A percentile compares a stretch with the other conserved stretches of the same genome.
Evolutionary conservation across 2,329 filamentous ascomycete species (phyloP).

Genomic region (Biscogniauxia sp.): DNA sequence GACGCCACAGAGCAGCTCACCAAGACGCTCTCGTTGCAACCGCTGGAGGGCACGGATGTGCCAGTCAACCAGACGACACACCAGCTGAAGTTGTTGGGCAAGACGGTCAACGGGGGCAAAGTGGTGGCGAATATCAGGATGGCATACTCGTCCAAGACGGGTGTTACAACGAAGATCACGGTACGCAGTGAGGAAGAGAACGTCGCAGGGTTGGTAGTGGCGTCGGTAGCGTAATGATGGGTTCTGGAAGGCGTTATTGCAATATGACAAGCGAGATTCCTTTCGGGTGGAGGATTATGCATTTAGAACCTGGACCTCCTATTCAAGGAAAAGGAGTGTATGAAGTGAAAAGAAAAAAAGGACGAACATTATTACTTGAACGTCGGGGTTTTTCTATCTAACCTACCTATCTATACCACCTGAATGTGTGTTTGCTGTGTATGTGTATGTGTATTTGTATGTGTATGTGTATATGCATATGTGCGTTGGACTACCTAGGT

Average conservation of each 20-base stretch:
- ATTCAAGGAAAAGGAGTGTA: not conserved
- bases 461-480: not conserved
- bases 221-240: constrained; percentile 69
- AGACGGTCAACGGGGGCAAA: constrained; percentile 86
- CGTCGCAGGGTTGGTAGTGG: constrained; percentile 79
- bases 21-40: constrained; percentile 84
- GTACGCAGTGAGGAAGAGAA: constrained; percentile 91
- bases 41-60: constrained; percentile 90
- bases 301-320: constrained; percentile 19
- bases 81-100: constrained; percentile 92
- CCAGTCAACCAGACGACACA: constrained; percentile 86
- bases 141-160: constrained; percentile 89
- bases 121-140: constrained; percentile 87
- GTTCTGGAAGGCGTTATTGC: constrained; percentile 31
- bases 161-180: constrained; percentile 93
- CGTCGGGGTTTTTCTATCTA: no score
- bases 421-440: no score
- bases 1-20: constrained; percentile 92
- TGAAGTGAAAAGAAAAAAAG: not conserved
- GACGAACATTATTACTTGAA: not conserved
- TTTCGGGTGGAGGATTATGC: constrained; percentile 28
- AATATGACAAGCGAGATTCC: constrained; percentile 31
- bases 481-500: not conserved
- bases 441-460: not conserved
- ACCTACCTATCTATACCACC: not conserved